Base-by-base conservation (phyloP, 805 yeast genomes). In the Wickerhamomyces sydowiorum region DNA sequence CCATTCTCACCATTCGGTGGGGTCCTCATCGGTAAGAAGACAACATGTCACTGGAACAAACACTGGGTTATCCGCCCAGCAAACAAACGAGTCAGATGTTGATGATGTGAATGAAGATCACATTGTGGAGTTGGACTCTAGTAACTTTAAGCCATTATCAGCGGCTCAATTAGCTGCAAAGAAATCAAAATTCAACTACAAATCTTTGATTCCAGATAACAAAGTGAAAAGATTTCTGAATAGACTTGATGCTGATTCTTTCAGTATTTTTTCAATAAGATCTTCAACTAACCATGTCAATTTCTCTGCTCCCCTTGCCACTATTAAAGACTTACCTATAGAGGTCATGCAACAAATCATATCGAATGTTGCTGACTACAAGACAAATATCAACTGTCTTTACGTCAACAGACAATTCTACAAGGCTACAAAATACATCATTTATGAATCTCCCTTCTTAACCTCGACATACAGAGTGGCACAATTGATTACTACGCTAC, bases 401-500 rank as follows among this genome's bases (percentile, higher is more conserved):
- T 75, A 72, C 42, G 78, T 81, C 7, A 69, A 71, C 56, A 73
- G 66, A 43, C 53, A 62, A 28, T 72, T 83, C 49, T 73, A 80
- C 56, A 58, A 55, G 27, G 62, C 77, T 7, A 72, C 82, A 2
- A 75, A 78, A 49, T 72, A 72, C 5, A 66, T 70, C 20, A 60
- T 87, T 10, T 88, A 86, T 58, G 54, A 65, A 13, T 46, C 61
- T 7, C 78, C 90, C 4, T 46, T 52, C 13, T 73, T 88, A 49
- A 73, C 78, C 0, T 80, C 95, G 2, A 81, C 90, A 7, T 88
- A 84, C 56, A 66, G 96, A 33, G 75, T 86, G 35, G 93, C 87
- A 0, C 96, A 88, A 60, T 80, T 88, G 52, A 78, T 88, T 5
- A 72, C 89, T 2, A 72, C 80, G 5, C 60, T 88, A n/a, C 67